Evolutionary conservation across 1,284 basidiomycete genomes (phyloP).

Genomic region (Apiotrichum domesticum): DNA sequence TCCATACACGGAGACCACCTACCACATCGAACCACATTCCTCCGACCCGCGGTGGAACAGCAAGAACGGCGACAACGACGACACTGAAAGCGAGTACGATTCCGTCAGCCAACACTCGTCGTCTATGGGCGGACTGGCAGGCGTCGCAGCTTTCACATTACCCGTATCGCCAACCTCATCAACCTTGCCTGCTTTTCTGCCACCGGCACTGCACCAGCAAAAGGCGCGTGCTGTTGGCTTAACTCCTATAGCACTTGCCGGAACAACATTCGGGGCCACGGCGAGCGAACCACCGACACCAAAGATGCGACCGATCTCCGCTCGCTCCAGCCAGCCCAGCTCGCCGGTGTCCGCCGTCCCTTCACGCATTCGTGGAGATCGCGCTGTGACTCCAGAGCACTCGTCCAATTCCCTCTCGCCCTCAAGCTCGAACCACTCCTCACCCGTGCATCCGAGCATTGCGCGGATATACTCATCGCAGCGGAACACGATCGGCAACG

Average conservation of each 20-base stretch:
- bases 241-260: not conserved
- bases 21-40: not conserved
- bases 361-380: slow-evolving; percentile 1
- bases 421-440: not conserved
- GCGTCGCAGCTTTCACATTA: not conserved
- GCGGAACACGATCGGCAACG: not conserved
- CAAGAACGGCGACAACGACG: not conserved
- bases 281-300: not conserved
- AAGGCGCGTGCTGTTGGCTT: not conserved
- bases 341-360: not conserved
- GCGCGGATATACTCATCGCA: slow-evolving; percentile 3
- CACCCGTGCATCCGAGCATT: slow-evolving; percentile 13
- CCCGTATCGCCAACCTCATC: not conserved
- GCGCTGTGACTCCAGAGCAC: not conserved
- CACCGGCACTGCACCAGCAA: not conserved
- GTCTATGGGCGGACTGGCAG: not conserved
- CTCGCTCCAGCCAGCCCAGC: not conserved
- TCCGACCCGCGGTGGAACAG: not conserved
- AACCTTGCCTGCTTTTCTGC: too few species aligned
- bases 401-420: not conserved
- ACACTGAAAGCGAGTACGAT: not conserved
- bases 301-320: too few species aligned
- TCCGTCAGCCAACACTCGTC: not conserved
- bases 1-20: not conserved
- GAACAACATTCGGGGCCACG: not conserved